Evolutionary conservation across 2,329 filamentous ascomycete species (phyloP), one percentile per base, ranked within the genome.

Genomic region (Exophiala calicioides): DNA sequence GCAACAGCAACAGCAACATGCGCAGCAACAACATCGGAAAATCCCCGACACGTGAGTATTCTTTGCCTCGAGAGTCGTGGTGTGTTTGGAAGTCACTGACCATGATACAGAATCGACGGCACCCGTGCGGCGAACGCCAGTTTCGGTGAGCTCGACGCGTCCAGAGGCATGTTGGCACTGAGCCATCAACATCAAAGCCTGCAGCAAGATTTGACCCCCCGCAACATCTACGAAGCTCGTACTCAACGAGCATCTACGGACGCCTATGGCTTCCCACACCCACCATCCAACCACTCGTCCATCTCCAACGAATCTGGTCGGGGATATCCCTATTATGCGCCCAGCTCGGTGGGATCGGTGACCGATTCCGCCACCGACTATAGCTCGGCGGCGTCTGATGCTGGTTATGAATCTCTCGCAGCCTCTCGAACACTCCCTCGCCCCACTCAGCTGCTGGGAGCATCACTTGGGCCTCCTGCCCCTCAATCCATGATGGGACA

Each of bases 401-500:
- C 78, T 52, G 57, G 58, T 3, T 88, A 95, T 48, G 89, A 91
- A 62, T 83, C 85, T 4, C 79, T 88, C 44, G 79, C 82, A 27
- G 41, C 51, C 7, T 90, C 88, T 39, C 80, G 90, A 59, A 91
- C 88, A n/a, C 75, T 95, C 2, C 90, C 90, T 1, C 79, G 88
- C 42, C 88, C 90, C 1, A 82, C 83, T 19, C 84, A 80, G 27
- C 72, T 86, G 10, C 64, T 85, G 46, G 75, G 76, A 19, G 73
- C 73, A 32, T 82, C 77, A 47, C 78, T 76, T 55, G 77, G 84
- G 23, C 88, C 89, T 1, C 89, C 90, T 1, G 89, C 89, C 13
- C 90, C 90, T 1, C 88, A 94, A 65, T 94, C 90, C 0, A 96
- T 98, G 90, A 98, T 98, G 93, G 84, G 89, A 41, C 90, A 95